Evolutionary conservation across 2,329 filamentous ascomycete genomes (phyloP), one percentile per base, ranked within the genome.

Genomic region (Exophiala calicioides): DNA sequence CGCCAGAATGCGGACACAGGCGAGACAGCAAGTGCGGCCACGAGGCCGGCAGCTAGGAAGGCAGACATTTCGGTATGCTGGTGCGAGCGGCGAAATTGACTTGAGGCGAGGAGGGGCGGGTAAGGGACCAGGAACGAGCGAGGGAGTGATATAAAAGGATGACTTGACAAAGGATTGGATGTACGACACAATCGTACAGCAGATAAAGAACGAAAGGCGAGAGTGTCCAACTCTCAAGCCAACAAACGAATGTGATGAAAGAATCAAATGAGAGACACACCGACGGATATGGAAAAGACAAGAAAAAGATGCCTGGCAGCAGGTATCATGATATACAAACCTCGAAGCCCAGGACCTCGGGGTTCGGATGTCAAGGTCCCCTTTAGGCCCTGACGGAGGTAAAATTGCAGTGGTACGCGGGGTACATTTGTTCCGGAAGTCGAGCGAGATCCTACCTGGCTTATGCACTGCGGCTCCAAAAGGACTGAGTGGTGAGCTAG

Each of bases 1-100:
- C 58, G 58, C 58, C 58, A 60, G 45, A 60, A 59, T 18, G 58
- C 58, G 12, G 56, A 39, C 23, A 52, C 57, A 12, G 57, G 57
- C 39, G 56, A 56, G 38, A 54, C 54, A 13, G 53, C 38, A 37
- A 57, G 44, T 47, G 52, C 49, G 44, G 48, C 48, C 41, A 49
- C 2, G 20, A 55, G 41, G 41, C 52, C 48, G 10, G 48, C 41
- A 26, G 48, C 44, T 7, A 55, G 41, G 20, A 55, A 41, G 35
- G 29, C 40, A 43, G 47, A 50, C 52, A 54, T 54, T 30, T 48
- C 31, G 47, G 12, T 37, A 38, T 41, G 39, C 23, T 50, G 16
- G n/a, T 30, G 30, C 39, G 16, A 44, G 29, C 29, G 27, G 27
- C 10, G 13, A 20, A 35, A 16, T 31, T 31, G 31, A 36, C 16